Evolutionary conservation across 192 early-diverging fungal genomes (phyloP).

Genomic region (Coemansia nantahalensis): DNA sequence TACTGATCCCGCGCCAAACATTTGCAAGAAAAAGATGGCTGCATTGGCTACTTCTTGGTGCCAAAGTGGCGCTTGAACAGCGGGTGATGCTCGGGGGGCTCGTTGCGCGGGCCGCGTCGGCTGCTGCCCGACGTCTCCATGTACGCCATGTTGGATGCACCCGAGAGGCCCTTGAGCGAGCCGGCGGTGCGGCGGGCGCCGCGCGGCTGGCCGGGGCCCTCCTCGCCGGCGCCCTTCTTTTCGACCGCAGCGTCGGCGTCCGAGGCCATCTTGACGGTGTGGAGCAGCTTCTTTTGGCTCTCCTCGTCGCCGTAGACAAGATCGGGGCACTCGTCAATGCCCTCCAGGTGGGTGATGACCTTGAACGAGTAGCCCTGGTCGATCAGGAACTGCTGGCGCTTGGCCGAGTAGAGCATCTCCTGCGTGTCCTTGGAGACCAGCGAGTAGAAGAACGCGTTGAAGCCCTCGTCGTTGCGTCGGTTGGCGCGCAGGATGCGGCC

Average conservation of each 20-base stretch:
- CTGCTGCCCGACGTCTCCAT: conserved; percentile 60
- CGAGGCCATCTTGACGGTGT: conserved; percentile 74
- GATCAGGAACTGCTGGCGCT: conserved; percentile 98
- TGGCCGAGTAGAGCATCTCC: conserved; percentile 98
- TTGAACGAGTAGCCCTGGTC: conserved; percentile 99
- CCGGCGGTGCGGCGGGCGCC: conserved; percentile 56
- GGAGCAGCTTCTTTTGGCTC: conserved; percentile 82
- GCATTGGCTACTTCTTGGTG: neutral
- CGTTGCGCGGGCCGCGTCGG: conserved; percentile 36
- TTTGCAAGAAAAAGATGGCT: no score
- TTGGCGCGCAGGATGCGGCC: conserved; percentile 95
- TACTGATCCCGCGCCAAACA: no score
- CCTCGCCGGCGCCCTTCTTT: conserved; percentile 53
- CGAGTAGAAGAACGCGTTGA: conserved; percentile 98
- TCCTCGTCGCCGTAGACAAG: conserved; percentile 71
- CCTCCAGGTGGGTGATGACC: conserved; percentile 94
- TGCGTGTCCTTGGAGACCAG: conserved; percentile 98
- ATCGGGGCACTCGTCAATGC: conserved; percentile 76
- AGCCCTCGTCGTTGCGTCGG: conserved; percentile 85
- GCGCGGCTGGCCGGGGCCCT: conserved; percentile 14
- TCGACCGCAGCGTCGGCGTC: conserved; percentile 59
- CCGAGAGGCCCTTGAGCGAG: conserved; percentile 80
- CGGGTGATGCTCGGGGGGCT: conserved; percentile 59
- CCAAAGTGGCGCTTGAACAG: conserved; percentile 65
- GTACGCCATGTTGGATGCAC: conserved; percentile 94